Evolutionary conservation across 2,329 filamentous ascomycete genomes (phyloP).

Genomic region (Pseudocercospora pini-densiflorae): DNA sequence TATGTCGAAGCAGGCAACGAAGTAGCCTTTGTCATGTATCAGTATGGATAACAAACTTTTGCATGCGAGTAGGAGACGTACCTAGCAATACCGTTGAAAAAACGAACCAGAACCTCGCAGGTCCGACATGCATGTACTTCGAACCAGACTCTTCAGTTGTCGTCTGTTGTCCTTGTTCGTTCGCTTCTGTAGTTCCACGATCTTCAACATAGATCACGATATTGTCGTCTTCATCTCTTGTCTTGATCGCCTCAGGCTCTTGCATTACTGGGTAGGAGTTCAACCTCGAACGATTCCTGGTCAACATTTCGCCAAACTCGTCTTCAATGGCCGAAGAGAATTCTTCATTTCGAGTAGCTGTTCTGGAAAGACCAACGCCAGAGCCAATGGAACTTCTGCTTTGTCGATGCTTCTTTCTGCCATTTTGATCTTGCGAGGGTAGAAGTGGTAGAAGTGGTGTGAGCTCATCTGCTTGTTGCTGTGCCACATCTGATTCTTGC

Average conservation of each 20-base stretch:
- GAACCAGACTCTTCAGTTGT: conserved; percentile 11
- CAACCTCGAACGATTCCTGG: conserved; percentile 8
- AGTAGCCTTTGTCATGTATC: conserved; percentile 20
- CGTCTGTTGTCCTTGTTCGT: conserved; percentile 5
- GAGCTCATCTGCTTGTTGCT: conserved; percentile 8
- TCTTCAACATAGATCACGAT: conserved; percentile 2
- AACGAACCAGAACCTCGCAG: conserved; percentile 21
- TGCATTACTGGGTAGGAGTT: conserved; percentile 17
- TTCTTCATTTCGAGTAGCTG: neutral
- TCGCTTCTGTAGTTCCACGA: neutral
- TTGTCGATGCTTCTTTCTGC: neutral
- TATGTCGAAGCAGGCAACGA: conserved; percentile 67
- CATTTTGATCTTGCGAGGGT: neutral
- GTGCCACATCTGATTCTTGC: neutral
- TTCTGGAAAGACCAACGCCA: neutral
- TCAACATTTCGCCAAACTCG: conserved; percentile 13
- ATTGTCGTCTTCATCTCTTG: conserved; percentile 8
- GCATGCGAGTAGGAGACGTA: too few relatives aligned
- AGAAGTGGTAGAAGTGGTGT: conserved; percentile 12
- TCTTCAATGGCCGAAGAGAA: conserved; percentile 16
- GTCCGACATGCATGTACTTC: conserved; percentile 22
- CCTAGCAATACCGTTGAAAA: conserved; percentile 18
- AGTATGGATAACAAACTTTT: too few relatives aligned
- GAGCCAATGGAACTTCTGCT: conserved; percentile 6
- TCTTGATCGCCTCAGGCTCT: conserved; percentile 11